phyloP scores from a whole-genome alignment of 805 yeast species.

The Wickerhamomyces canadensis region DNA sequence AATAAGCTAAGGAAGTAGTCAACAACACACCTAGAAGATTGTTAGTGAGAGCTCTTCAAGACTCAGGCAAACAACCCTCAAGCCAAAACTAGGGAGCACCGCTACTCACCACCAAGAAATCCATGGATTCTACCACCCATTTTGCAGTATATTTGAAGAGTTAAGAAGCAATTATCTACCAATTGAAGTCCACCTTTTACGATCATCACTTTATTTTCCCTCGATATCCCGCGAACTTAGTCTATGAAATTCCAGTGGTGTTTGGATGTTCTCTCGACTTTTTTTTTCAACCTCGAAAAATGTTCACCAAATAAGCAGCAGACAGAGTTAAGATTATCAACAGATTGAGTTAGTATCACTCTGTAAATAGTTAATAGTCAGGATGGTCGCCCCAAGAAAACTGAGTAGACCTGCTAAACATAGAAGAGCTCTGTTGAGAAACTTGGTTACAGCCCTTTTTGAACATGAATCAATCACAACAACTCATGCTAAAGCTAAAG shows the following conservation, averaged over 20 bases:
- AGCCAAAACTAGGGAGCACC: too few species aligned
- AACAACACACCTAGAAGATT: constrained; percentile 37
- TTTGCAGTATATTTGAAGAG: background rate
- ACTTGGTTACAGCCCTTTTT: constrained; percentile 60
- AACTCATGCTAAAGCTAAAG: constrained; percentile 71
- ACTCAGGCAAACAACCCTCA: background rate
- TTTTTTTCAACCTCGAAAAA: too few species aligned
- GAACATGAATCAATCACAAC: constrained; percentile 69
- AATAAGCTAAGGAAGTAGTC: constrained; percentile 57
- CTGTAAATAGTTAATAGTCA: background rate
- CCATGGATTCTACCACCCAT: constrained; percentile 51
- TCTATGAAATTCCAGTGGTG: background rate
- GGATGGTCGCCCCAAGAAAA: constrained; percentile 23
- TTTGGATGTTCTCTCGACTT: background rate
- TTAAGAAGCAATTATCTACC: background rate
- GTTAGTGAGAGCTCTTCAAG: background rate
- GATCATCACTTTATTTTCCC: background rate
- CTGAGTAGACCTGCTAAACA: constrained; percentile 22
- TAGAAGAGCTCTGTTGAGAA: constrained; percentile 46
- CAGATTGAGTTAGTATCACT: too few species aligned
- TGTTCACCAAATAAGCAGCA: too few species aligned
- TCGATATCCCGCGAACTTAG: background rate
- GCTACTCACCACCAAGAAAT: constrained; percentile 40
- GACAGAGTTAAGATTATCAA: too few species aligned
- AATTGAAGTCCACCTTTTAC: background rate